phyloP scores from a whole-genome alignment of 306 rosid species.

The Astragalus glycyphyllos region DNA sequence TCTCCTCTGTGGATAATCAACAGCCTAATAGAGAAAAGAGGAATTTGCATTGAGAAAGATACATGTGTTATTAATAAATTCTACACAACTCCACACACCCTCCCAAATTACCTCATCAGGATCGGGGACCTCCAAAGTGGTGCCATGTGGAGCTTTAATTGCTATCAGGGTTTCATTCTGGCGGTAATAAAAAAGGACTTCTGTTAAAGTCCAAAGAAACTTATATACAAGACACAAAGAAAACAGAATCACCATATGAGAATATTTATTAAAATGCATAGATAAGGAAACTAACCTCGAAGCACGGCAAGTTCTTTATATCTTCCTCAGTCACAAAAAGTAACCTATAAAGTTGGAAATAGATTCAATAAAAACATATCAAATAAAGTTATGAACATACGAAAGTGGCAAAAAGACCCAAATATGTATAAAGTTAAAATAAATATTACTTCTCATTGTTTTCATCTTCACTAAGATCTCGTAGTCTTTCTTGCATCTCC shows the following conservation, averaged over 20 bases:
- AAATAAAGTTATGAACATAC: conserved; percentile 31
- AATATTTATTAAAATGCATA: not conserved
- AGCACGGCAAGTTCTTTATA: conserved; percentile 89
- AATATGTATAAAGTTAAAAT: conserved; percentile 33
- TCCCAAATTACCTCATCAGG: conserved; percentile 88
- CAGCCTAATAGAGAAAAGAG: conserved; percentile 63
- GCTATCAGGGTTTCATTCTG: conserved; percentile 98
- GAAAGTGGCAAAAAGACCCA: conserved; percentile 3
- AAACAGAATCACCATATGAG: conserved; percentile 9
- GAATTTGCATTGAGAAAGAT: conserved; percentile 46
- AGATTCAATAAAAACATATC: conserved; percentile 17
- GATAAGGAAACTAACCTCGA: conserved; percentile 63
- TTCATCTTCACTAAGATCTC: conserved; percentile 87
- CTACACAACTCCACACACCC: not conserved
- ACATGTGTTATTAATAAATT: conserved; percentile 23
- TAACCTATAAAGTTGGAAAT: conserved; percentile 63
- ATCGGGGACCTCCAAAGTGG: conserved; percentile 97
- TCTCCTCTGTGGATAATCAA: conserved; percentile 95
- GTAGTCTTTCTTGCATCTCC: conserved; percentile 90
- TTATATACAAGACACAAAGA: conserved; percentile 30
- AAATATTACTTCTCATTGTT: conserved; percentile 76
- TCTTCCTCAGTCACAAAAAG: conserved; percentile 98
- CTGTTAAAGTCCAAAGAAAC: conserved; percentile 33
- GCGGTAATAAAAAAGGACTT: conserved; percentile 35
- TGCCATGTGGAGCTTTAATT: conserved; percentile 97